Conservation (phyloP, 805 yeast genomes). For the Yamadazyma takamatsuzukensis region DNA sequence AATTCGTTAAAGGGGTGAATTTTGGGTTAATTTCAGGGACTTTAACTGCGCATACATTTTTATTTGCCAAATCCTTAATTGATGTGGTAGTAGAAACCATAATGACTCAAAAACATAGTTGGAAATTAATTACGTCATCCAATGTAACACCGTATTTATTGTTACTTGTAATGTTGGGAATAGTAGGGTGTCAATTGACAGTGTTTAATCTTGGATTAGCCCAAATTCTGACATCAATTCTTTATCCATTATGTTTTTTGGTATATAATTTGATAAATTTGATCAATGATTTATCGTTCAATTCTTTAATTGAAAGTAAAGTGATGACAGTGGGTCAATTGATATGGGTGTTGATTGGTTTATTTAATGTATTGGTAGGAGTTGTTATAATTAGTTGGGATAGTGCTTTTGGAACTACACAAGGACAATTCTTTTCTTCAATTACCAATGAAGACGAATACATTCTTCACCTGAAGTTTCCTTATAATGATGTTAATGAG, state of each 20-base stretch:
- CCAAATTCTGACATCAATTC: conserved; percentile 65
- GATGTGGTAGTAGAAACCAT: conserved; percentile 56
- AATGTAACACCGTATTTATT: conserved; percentile 40
- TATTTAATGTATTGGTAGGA: conserved; percentile 57
- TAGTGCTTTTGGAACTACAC: conserved; percentile 20
- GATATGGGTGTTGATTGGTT: conserved; percentile 42
- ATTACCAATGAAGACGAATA: conserved; percentile 11
- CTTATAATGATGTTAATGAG: conserved; percentile 10
- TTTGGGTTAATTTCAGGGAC: conserved; percentile 73
- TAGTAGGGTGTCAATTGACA: conserved; percentile 69
- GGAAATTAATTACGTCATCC: conserved; percentile 11
- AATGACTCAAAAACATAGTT: conserved; percentile 23
- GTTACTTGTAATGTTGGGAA: conserved; percentile 49
- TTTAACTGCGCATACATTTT: conserved; percentile 78
- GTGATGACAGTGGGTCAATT: conserved; percentile 47
- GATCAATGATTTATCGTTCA: conserved; percentile 47
- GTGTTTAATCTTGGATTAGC: conserved; percentile 72
- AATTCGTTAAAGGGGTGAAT: conserved; percentile 50
- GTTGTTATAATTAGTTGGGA: conserved; percentile 64
- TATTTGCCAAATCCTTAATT: conserved; percentile 81
- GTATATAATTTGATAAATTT: conserved; percentile 68
- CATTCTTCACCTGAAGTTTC: conserved; percentile 13
- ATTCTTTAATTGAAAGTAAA: conserved; percentile 52
- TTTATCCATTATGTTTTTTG: conserved; percentile 84
- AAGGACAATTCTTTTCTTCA: not conserved